Evolutionary conservation across 169 alveolate genomes (phyloP).

Genomic region (Perkinsus marinus): DNA sequence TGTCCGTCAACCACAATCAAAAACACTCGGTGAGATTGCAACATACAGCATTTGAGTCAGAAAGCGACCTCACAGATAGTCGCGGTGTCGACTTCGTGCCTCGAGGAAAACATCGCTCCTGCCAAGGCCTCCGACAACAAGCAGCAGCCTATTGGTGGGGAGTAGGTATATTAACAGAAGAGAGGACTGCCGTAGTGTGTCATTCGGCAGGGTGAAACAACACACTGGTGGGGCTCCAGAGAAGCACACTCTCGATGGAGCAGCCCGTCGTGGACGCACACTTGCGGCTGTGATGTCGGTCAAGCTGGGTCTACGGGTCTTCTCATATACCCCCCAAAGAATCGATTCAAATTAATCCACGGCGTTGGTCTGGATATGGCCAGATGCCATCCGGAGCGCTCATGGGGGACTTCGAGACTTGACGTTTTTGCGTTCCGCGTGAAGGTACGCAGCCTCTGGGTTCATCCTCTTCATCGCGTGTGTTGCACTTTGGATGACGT

Average conservation of each 20-base stretch:
- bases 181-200: not conserved
- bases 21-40: not conserved
- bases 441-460: not conserved
- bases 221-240: not conserved
- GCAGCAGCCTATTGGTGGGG: not conserved
- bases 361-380: too few species aligned
- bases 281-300: not conserved
- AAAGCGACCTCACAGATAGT: not conserved
- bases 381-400: too few species aligned
- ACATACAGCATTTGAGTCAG: too few species aligned
- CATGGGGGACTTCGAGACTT: too few species aligned
- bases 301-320: not conserved
- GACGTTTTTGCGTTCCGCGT: too few species aligned
- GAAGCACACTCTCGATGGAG: not conserved
- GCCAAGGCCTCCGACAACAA: not conserved
- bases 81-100: not conserved
- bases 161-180: not conserved
- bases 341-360: too few species aligned
- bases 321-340: too few species aligned
- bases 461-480: not conserved
- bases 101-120: not conserved
- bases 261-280: not conserved
- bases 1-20: not conserved
- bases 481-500: not conserved
- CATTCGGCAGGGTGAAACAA: not conserved